Base-by-base conservation (phyloP, 768 basidiomycete genomes). In the Candolleomyces efflorescens region DNA sequence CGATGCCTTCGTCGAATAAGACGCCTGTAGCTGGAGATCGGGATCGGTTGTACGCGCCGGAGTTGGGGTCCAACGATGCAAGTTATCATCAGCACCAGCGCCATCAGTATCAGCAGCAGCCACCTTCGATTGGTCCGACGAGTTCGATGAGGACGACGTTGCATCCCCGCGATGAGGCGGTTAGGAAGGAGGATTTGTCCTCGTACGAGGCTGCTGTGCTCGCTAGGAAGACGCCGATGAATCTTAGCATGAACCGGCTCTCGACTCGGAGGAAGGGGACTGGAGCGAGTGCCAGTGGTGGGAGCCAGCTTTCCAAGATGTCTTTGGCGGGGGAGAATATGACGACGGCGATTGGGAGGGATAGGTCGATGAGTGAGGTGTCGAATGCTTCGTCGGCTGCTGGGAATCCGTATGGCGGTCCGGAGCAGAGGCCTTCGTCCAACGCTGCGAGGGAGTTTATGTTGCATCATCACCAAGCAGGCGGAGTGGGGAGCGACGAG, bases 181-280 rank as follows among this genome's bases (percentile, higher is more conserved):
- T 2, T 24, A 37, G 32, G 39, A 65, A 75, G 44, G 89, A 92
- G 13, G 89, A 91, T 63, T 61, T 92, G 60, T 74, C 79, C 58
- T 81, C 82, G 56, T 92, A 92, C 58, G 86, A 90, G 65, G 87
- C 86, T 43, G 90, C 90, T 3, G 84, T 91, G 15, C 69, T 89
- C 54, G 88, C 89, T 32, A 75, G 87, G 53, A 85, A 80, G 65
- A 76, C 87, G 20, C 81, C 85, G 0, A 78, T 81, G 56, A 79
- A 75, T 57, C 68, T 90, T 41, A 86, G 80, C 61, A 69, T 89
- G 24, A 76, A 78, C 12, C 79, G 82, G 48, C 20, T 51, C 4
- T 23, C 20, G 18, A 23, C 26, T 6, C 75, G 74, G 66, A 68
- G 69, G 69, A 63, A 69, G 59, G 61, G n/a, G n/a, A n/a, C n/a